Percentiles rank a stretch among this genome's conserved stretches.
phyloP scores from a whole-genome alignment of 1,284 basidiomycete species.

The Trichosporon ovoides region DNA sequence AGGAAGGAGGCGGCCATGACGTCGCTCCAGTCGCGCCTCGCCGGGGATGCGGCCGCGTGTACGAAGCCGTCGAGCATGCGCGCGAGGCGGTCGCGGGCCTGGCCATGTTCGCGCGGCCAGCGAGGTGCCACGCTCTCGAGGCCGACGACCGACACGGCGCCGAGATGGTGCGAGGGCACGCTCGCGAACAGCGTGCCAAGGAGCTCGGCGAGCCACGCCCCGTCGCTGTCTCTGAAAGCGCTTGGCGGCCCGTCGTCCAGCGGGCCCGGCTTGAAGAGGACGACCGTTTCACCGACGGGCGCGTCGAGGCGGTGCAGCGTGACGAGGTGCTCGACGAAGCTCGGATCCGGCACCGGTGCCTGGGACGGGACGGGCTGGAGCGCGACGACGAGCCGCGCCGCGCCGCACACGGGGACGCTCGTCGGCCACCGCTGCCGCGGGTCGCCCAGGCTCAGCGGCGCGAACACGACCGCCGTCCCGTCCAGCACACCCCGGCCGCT shows the following conservation, averaged over 20 bases:
- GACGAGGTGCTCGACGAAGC: not conserved
- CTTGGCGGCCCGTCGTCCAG: not conserved
- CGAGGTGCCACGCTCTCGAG: not conserved
- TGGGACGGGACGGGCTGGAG: not conserved
- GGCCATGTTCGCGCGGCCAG: not conserved
- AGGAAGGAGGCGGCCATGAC: not conserved
- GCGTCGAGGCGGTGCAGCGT: not conserved
- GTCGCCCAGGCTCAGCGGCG: not conserved
- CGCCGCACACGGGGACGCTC: not conserved
- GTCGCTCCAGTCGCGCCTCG: not conserved
- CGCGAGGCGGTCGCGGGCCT: not conserved
- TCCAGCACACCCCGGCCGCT: not conserved
- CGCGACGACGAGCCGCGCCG: not conserved
- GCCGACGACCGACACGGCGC: not conserved
- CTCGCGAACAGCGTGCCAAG: not conserved
- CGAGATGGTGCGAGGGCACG: not conserved
- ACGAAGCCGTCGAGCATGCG: not conserved
- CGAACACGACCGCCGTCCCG: not conserved
- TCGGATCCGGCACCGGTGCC: not conserved
- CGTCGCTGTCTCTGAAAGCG: not conserved
- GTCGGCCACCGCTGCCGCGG: not conserved
- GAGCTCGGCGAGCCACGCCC: not conserved
- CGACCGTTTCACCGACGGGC: not conserved
- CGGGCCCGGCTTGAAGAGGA: not conserved
- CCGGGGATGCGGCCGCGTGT: not conserved